Percentiles rank a stretch among this genome's conserved stretches.
phyloP scores from a whole-genome alignment of 2,329 filamentous ascomycete species.

The Graphiopsis chlorocephala region DNA sequence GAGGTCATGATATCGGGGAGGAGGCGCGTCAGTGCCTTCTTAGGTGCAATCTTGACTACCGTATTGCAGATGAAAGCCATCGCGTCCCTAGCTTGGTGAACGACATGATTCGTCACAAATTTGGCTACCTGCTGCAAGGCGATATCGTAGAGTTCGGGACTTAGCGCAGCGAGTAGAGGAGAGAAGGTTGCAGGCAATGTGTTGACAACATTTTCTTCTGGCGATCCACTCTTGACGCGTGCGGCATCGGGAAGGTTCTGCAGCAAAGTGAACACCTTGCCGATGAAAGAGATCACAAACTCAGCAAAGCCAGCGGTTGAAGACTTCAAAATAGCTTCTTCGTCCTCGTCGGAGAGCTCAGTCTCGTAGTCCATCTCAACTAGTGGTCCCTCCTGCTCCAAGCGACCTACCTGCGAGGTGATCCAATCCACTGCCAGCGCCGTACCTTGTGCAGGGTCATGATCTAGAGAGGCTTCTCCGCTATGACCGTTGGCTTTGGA shows the following conservation, averaged over 20 bases:
- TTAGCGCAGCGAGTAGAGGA: constrained; percentile 84
- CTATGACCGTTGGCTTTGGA: constrained; percentile 36
- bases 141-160: constrained; percentile 88
- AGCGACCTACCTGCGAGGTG: constrained; percentile 85
- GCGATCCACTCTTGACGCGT: constrained; percentile 81
- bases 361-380: constrained; percentile 81
- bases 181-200: constrained; percentile 88
- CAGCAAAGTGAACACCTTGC: constrained; percentile 89
- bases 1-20: constrained; percentile 86
- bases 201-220: constrained; percentile 96
- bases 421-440: constrained; percentile 86
- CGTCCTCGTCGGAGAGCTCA: constrained; percentile 80
- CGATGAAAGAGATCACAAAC: constrained; percentile 85
- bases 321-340: constrained; percentile 83
- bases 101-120: constrained; percentile 90
- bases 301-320: constrained; percentile 93
- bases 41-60: constrained; percentile 90
- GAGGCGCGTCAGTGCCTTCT: constrained; percentile 87
- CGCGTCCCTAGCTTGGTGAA: constrained; percentile 92
- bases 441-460: constrained; percentile 47
- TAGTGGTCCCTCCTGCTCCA: constrained; percentile 83
- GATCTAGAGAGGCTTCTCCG: constrained; percentile 54
- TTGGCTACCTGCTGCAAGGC: constrained; percentile 87
- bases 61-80: constrained; percentile 99
- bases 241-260: constrained; percentile 93